Conservation (phyloP, 805 yeast genomes). For the Starmera quercuum region DNA sequence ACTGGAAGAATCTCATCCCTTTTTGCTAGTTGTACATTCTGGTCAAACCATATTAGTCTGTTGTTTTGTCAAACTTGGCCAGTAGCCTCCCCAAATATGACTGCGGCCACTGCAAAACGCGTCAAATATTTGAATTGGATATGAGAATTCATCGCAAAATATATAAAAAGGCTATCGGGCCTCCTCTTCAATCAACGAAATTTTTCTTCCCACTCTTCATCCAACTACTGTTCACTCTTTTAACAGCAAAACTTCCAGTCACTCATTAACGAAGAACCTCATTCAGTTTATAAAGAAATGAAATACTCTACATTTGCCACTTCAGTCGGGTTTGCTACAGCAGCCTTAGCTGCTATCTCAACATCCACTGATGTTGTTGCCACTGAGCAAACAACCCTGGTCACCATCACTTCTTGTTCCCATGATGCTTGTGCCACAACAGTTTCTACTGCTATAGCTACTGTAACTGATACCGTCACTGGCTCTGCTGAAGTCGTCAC, state of each 20-base stretch:
- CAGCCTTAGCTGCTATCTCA: constrained; percentile 15
- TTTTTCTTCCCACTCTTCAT: background rate
- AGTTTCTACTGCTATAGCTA: constrained; percentile 9
- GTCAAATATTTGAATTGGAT: no score
- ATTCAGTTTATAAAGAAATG: constrained; percentile 6
- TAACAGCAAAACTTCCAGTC: background rate
- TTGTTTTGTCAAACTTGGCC: no score
- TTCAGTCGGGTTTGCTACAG: constrained; percentile 15
- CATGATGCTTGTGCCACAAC: constrained; percentile 11
- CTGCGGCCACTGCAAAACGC: no score
- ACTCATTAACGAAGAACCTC: constrained; percentile 12
- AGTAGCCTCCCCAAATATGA: no score
- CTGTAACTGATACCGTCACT: constrained; percentile 15
- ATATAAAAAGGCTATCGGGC: no score
- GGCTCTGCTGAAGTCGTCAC: constrained; percentile 12
- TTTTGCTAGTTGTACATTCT: no score
- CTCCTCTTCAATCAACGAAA: no score
- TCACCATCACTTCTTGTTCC: constrained; percentile 22
- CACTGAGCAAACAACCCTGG: constrained; percentile 11
- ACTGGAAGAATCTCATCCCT: no score
- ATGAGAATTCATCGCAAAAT: no score
- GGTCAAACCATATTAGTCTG: no score
- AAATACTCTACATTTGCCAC: constrained; percentile 17
- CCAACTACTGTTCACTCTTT: background rate
- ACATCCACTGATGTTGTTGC: constrained; percentile 14